These are phyloP conservation scores for Gossypium turneri DNA, from an alignment of 345 rosid genomes.

Conservation along the genomic window DNA sequence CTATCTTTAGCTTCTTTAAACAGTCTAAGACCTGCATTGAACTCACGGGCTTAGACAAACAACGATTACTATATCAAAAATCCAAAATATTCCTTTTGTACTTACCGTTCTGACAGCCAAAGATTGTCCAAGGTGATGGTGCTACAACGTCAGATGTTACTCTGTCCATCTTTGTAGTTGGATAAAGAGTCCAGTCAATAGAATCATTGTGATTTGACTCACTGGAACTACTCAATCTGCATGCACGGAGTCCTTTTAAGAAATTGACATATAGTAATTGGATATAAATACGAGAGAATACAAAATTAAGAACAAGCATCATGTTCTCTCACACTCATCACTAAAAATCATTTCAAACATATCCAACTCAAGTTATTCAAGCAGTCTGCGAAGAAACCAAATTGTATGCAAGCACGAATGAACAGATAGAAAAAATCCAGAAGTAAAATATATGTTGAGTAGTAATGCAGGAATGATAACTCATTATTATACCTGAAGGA, in stretches of 20 bases:
- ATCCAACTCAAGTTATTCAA: slow-evolving; percentile 11
- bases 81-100: not conserved
- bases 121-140: slow-evolving; percentile 93
- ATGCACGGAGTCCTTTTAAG: slow-evolving; percentile 13
- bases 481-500: slow-evolving; percentile 47
- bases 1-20: slow-evolving; percentile 90
- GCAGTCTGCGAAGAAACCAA: not conserved
- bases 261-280: slow-evolving; percentile 14
- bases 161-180: slow-evolving; percentile 50
- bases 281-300: slow-evolving; percentile 6
- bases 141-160: slow-evolving; percentile 80
- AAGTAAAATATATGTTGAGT: not conserved
- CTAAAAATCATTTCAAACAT: not conserved
- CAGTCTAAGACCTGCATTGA: slow-evolving; percentile 70
- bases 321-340: not conserved
- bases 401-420: not conserved
- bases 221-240: slow-evolving; percentile 61
- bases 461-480: not conserved
- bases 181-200: slow-evolving; percentile 70
- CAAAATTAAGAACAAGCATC: slow-evolving; percentile 4
- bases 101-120: slow-evolving; percentile 90
- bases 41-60: slow-evolving; percentile 18
- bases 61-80: slow-evolving; percentile 12
- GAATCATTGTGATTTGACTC: slow-evolving; percentile 42
- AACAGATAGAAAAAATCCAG: slow-evolving; percentile 4